Percentiles rank a stretch among this genome's conserved stretches.
Evolutionary conservation across 345 rosid species (phyloP).

Genomic region (Populus alba): DNA sequence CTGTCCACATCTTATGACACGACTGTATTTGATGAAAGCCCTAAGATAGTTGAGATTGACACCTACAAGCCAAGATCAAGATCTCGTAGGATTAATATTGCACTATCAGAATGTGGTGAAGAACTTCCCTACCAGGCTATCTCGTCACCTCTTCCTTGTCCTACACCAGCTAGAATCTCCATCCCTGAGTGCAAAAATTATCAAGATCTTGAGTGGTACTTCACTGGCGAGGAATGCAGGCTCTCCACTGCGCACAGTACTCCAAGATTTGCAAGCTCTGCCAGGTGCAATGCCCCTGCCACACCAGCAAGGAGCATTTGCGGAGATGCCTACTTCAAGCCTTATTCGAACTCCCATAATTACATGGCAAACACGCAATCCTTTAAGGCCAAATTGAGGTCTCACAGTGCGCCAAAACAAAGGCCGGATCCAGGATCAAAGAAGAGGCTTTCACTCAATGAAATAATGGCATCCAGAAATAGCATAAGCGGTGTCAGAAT

Average conservation of each 20-base stretch:
- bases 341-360: conserved; percentile 49
- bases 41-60: conserved; percentile 30
- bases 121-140: conserved; percentile 17
- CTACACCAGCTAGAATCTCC: conserved; percentile 21
- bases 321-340: conserved; percentile 52
- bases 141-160: conserved; percentile 31
- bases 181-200: conserved; percentile 10
- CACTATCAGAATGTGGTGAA: conserved; percentile 25
- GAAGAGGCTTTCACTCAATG: conserved; percentile 53
- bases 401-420: conserved; percentile 86
- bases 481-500: conserved; percentile 73
- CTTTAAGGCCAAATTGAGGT: conserved; percentile 71
- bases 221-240: conserved; percentile 24
- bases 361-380: conserved; percentile 89
- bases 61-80: conserved; percentile 23
- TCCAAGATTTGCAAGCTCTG: conserved; percentile 22
- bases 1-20: conserved; percentile 20
- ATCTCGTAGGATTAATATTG: conserved; percentile 20
- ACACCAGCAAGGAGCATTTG: conserved; percentile 72
- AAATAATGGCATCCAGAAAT: conserved; percentile 74
- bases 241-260: conserved; percentile 29
- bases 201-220: conserved; percentile 23
- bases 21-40: conserved; percentile 18
- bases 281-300: conserved; percentile 30
- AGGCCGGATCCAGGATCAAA: conserved; percentile 60